Evolutionary conservation across 176 grass and related monocot species (phyloP), one percentile per base, ranked within the genome.

Genomic region (Pontederia crassipes): DNA sequence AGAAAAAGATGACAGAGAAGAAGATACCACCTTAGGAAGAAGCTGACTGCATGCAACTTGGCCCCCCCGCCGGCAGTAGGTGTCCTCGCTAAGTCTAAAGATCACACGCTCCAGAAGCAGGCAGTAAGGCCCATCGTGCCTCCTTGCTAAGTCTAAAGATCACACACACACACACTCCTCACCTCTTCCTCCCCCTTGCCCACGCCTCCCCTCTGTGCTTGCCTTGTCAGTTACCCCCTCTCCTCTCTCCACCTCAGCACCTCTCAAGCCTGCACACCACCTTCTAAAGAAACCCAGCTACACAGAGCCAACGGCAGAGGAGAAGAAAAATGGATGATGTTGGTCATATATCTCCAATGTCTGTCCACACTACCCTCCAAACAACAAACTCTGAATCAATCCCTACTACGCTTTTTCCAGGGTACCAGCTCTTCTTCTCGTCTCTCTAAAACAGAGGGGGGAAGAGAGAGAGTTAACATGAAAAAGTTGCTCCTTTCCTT

Each of bases 241-340:
- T 7, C 6, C 32, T 72, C 69, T 60, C 56, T 59, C 57, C 16
- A 10, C 49, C n/a, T n/a, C n/a, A n/a, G n/a, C n/a, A n/a, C n/a
- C 17, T 11, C 53, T 57, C 67, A 29, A 46, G 17, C 17, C 40
- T 15, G 40, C 28, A 9, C 52, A 56, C 10, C 66, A 57, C 57
- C 57, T 20, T 10, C 47, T 17, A 46, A 40, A 62, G 59, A 12
- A 10, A 58, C 11, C n/a, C 9, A 67, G 61, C 66, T 48, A 55
- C 47, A 73, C 79, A 80, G 64, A 55, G 68, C 17, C 71, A 58
- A 51, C 62, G 40, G 46, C 48, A 46, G 40, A 8, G 17, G 15
- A 63, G 49, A 51, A 48, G 2, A 15, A 46, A 50, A 50, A 15
- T 7, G 4, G 27, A 51, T 28, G 47, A 65, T 40, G 32, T 3